phyloP scores from a whole-genome alignment of 148 eudicot species.

The Spergularia bocconei region DNA sequence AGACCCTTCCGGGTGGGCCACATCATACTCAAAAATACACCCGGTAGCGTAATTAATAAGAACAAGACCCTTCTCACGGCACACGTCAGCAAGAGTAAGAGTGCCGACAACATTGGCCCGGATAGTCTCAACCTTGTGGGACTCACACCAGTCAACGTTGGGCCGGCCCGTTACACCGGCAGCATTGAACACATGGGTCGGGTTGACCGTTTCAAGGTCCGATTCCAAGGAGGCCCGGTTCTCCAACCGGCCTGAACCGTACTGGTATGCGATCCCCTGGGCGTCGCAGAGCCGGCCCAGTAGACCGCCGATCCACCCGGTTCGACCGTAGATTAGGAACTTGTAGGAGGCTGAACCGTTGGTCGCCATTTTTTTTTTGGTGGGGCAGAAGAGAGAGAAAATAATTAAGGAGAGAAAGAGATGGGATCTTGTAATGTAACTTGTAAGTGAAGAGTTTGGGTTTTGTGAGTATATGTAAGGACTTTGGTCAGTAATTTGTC shows the following conservation, averaged over 20 bases:
- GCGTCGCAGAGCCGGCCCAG: slow-evolving; percentile 63
- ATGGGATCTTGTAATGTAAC: not conserved
- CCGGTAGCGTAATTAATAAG: slow-evolving; percentile 79
- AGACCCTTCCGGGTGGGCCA: slow-evolving; percentile 52
- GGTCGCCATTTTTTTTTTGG: slow-evolving; percentile 24
- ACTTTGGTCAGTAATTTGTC: not conserved
- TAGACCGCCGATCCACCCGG: slow-evolving; percentile 79
- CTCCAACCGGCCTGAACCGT: slow-evolving; percentile 68
- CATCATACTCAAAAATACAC: slow-evolving; percentile 81
- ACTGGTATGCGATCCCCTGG: slow-evolving; percentile 46
- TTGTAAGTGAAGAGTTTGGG: not conserved
- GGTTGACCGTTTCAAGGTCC: slow-evolving; percentile 43
- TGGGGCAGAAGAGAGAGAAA: too few relatives aligned
- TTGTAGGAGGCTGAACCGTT: slow-evolving; percentile 40
- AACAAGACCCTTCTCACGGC: slow-evolving; percentile 48
- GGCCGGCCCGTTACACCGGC: slow-evolving; percentile 92
- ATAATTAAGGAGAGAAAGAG: too few relatives aligned
- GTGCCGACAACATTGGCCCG: slow-evolving; percentile 80
- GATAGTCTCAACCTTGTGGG: slow-evolving; percentile 78
- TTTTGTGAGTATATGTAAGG: not conserved
- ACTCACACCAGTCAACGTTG: slow-evolving; percentile 83
- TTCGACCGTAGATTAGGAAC: slow-evolving; percentile 76
- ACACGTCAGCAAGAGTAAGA: slow-evolving; percentile 70
- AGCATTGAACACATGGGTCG: slow-evolving; percentile 82
- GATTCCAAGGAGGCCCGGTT: slow-evolving; percentile 44